These are phyloP conservation scores for Borealophlyctis nickersoniae DNA, from an alignment of 192 early-diverging fungal genomes.

Conservation along the genomic window DNA sequence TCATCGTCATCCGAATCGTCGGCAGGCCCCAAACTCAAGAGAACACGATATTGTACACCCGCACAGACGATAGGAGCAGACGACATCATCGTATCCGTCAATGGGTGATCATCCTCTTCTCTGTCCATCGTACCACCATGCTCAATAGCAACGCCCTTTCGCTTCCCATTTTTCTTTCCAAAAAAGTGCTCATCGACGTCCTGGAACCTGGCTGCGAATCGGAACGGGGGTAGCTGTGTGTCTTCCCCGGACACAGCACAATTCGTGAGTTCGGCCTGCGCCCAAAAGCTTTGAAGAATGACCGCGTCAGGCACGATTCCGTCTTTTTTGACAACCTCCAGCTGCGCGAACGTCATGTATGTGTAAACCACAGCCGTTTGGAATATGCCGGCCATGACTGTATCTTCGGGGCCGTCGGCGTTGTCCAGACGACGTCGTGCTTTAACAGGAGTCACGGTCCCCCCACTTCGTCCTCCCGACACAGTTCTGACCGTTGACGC, in stretches of 20 bases:
- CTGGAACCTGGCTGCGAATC: slow-evolving; percentile 33
- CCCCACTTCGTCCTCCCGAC: neutral
- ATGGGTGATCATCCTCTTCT: neutral
- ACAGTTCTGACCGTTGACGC: neutral
- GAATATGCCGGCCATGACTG: slow-evolving; percentile 34
- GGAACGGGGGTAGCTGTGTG: slow-evolving; percentile 19
- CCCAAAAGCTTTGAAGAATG: slow-evolving; percentile 42
- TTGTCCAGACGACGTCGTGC: neutral
- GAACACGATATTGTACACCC: slow-evolving; percentile 38
- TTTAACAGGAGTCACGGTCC: neutral
- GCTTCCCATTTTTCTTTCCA: slow-evolving; percentile 1
- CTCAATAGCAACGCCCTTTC: slow-evolving; percentile 4
- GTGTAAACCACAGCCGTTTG: slow-evolving; percentile 41
- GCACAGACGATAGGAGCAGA: slow-evolving; percentile 36
- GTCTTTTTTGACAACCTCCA: slow-evolving; percentile 43
- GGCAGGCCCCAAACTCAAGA: slow-evolving; percentile 15
- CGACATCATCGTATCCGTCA: slow-evolving; percentile 9
- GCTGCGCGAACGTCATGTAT: slow-evolving; percentile 46
- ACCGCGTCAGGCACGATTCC: slow-evolving; percentile 37
- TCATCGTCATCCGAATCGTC: slow-evolving; percentile 9
- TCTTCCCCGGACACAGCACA: neutral
- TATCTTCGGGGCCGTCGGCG: slow-evolving; percentile 7
- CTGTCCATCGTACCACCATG: neutral
- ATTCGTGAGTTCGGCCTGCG: slow-evolving; percentile 42
- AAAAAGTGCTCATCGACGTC: slow-evolving; percentile 25